Conservation (phyloP, 2,329 filamentous ascomycete species). For the Fusarium luffae region DNA sequence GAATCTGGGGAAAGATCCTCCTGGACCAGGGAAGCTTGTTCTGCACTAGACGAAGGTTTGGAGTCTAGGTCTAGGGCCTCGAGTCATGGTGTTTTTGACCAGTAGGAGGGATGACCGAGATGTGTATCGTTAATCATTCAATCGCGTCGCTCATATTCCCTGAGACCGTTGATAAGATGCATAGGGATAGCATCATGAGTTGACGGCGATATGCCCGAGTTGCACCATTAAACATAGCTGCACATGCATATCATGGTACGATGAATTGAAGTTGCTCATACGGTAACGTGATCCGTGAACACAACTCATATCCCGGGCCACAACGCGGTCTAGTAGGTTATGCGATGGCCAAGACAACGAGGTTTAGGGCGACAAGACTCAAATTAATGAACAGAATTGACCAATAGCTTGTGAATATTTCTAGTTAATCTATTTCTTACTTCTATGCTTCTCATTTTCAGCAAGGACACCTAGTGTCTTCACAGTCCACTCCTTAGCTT, state of each 20-base stretch:
- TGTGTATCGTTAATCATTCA: background rate
- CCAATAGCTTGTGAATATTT: background rate
- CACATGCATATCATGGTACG: background rate
- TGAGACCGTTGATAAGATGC: background rate
- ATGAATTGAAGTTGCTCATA: background rate
- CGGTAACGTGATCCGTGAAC: background rate
- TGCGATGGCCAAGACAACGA: background rate
- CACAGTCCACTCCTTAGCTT: slow-evolving; percentile 56
- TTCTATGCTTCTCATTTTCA: slow-evolving; percentile 45
- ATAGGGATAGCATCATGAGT: background rate
- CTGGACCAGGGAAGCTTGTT: background rate
- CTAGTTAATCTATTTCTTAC: background rate
- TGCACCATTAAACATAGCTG: background rate
- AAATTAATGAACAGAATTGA: background rate
- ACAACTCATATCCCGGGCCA: background rate
- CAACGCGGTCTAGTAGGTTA: background rate
- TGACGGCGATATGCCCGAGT: background rate
- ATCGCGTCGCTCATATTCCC: background rate
- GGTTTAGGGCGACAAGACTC: no score
- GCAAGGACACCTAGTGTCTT: slow-evolving; percentile 54
- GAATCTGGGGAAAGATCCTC: slow-evolving; percentile 20
- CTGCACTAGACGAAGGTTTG: background rate
- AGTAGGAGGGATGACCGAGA: slow-evolving; percentile 34
- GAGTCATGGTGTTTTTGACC: background rate
- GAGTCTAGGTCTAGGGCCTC: background rate